These are phyloP conservation scores for Diplodia intermedia DNA, from an alignment of 2,329 filamentous ascomycete genomes.

Conservation along the genomic window DNA sequence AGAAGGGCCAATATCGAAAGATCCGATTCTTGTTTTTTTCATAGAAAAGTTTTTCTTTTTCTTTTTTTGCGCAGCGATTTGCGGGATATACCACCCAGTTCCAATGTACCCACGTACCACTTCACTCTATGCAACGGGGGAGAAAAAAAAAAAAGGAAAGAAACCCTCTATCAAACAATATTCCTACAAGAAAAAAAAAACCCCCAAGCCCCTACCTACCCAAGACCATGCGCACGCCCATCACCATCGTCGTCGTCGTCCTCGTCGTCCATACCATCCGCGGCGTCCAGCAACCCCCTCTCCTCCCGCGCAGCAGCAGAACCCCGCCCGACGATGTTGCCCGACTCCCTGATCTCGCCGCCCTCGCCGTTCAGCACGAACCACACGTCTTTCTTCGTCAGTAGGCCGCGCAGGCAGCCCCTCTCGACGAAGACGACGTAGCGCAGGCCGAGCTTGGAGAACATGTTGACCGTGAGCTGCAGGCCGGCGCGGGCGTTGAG, in stretches of 20 bases:
- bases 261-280: slow-evolving; percentile 1
- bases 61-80: no score
- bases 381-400: slow-evolving; percentile 99
- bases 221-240: background rate
- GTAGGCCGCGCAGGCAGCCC: slow-evolving; percentile 79
- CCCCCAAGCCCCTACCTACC: background rate
- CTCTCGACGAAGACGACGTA: slow-evolving; percentile 88
- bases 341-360: slow-evolving; percentile 38
- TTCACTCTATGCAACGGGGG: slow-evolving; percentile 9
- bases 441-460: slow-evolving; percentile 89
- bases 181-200: slow-evolving; percentile 16
- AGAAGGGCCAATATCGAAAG: no score
- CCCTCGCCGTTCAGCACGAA: slow-evolving; percentile 81
- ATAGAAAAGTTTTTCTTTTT: no score
- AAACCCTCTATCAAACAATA: slow-evolving; percentile 12
- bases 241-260: slow-evolving; percentile 27
- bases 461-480: slow-evolving; percentile 88
- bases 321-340: slow-evolving; percentile 42
- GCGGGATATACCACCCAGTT: no score
- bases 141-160: background rate
- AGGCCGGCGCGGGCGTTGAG: slow-evolving; percentile 78
- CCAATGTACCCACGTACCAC: background rate
- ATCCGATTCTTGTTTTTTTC: no score
- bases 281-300: slow-evolving; percentile 47
- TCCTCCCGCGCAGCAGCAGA: slow-evolving; percentile 48